These are phyloP conservation scores for Ascochyta rabiei DNA, from an alignment of 2,329 filamentous ascomycete species.

Conservation along the genomic window DNA sequence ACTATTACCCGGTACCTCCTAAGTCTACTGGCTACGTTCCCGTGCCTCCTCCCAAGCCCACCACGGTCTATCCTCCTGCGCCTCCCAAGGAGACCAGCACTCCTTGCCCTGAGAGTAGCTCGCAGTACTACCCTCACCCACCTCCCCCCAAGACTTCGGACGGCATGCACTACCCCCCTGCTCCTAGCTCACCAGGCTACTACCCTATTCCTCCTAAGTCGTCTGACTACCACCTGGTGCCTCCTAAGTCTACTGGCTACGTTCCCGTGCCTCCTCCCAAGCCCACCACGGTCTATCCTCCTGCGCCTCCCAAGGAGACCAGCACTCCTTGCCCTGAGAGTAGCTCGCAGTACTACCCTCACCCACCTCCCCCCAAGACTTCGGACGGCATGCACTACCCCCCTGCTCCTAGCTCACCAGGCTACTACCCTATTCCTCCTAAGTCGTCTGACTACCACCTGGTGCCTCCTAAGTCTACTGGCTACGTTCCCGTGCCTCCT, in stretches of 20 bases:
- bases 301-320: neutral
- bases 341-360: slow-evolving; percentile 10
- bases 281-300: slow-evolving; percentile 1
- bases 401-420: slow-evolving; percentile 6
- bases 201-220: neutral
- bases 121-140: neutral
- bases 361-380: neutral
- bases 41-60: neutral
- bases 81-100: neutral
- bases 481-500: slow-evolving; percentile 1
- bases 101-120: slow-evolving; percentile 19
- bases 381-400: slow-evolving; percentile 1
- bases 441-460: neutral
- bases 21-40: neutral
- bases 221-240: neutral
- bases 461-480: neutral
- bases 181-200: slow-evolving; percentile 2
- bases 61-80: too few relatives aligned
- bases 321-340: slow-evolving; percentile 15
- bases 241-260: neutral
- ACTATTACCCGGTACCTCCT: neutral
- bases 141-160: neutral
- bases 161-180: slow-evolving; percentile 4
- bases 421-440: too few relatives aligned
- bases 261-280: neutral